Percentiles rank a stretch among this genome's conserved stretches.
Evolutionary conservation across 1,139 yeast species (phyloP).

Genomic region (Hemisphaericaspora lyxosophila): DNA sequence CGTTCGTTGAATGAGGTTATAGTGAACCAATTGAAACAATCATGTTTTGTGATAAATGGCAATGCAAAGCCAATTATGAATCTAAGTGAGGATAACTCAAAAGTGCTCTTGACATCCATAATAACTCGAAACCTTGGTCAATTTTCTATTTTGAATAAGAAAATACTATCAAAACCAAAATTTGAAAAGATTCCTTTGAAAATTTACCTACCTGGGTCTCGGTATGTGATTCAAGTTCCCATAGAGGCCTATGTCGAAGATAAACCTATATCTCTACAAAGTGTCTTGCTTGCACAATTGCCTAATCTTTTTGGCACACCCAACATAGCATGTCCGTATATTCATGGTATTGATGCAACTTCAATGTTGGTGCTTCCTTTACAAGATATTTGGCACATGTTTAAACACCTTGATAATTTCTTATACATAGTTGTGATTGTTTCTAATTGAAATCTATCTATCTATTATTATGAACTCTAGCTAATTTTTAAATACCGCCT

Average conservation of each 20-base stretch:
- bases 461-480: background rate
- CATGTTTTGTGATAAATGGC: slow-evolving; percentile 71
- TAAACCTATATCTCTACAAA: slow-evolving; percentile 36
- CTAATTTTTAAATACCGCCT: slow-evolving; percentile 66
- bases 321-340: slow-evolving; percentile 46
- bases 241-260: slow-evolving; percentile 25
- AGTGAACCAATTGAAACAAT: slow-evolving; percentile 78
- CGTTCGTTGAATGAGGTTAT: slow-evolving; percentile 50
- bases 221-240: slow-evolving; percentile 50
- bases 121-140: slow-evolving; percentile 28
- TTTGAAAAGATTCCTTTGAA: slow-evolving; percentile 57
- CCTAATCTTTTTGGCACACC: slow-evolving; percentile 39
- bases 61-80: slow-evolving; percentile 74
- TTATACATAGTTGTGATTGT: slow-evolving; percentile 51
- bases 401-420: slow-evolving; percentile 73
- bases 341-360: slow-evolving; percentile 67
- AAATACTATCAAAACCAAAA: slow-evolving; percentile 36
- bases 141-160: slow-evolving; percentile 21
- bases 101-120: slow-evolving; percentile 56
- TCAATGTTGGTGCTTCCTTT: slow-evolving; percentile 39
- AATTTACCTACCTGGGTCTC: slow-evolving; percentile 52
- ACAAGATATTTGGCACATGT: slow-evolving; percentile 50
- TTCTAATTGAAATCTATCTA: background rate
- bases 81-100: slow-evolving; percentile 61
- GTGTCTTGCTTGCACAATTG: slow-evolving; percentile 38